A percentile compares a stretch with the other conserved stretches of the same genome.
These are phyloP conservation scores for Hippophae rhamnoides DNA, from an alignment of 306 rosid genomes.

Conservation along the genomic window DNA sequence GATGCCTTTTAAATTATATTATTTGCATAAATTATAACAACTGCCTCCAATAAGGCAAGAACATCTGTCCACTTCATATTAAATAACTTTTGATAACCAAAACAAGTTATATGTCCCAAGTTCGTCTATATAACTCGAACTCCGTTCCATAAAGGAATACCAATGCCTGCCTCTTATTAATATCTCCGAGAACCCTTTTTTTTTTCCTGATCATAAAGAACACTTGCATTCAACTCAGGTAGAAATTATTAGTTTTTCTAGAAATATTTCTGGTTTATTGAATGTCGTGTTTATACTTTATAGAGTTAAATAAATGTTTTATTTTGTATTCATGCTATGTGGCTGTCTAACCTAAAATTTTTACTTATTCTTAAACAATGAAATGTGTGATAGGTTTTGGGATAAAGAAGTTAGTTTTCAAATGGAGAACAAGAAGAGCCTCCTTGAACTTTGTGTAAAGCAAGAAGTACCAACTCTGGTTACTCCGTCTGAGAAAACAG, in stretches of 20 bases:
- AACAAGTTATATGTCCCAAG: slow-evolving; percentile 3
- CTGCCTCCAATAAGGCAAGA: too few species aligned
- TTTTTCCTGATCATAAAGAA: neutral
- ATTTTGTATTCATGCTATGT: neutral
- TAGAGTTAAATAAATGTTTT: neutral
- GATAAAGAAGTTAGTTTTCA: slow-evolving; percentile 4
- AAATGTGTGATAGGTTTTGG: neutral
- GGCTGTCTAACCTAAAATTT: neutral
- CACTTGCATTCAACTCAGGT: too few species aligned
- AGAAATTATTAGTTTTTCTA: too few species aligned
- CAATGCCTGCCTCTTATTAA: neutral
- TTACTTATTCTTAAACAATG: neutral
- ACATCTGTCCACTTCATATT: neutral
- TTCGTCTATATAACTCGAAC: slow-evolving; percentile 28
- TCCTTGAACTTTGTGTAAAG: slow-evolving; percentile 27
- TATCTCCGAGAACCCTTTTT: neutral
- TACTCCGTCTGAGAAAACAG: slow-evolving; percentile 44
- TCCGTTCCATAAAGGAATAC: neutral
- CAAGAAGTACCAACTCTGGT: slow-evolving; percentile 47
- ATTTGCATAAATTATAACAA: too few species aligned
- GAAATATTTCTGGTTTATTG: neutral
- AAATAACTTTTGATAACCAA: slow-evolving; percentile 4
- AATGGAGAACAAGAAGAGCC: slow-evolving; percentile 26
- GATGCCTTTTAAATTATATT: too few species aligned
- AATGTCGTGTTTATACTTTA: slow-evolving; percentile 4